Percentiles rank a stretch among this genome's conserved stretches.
Evolutionary conservation across 2,329 filamentous ascomycete genomes (phyloP).

Genomic region (Fusarium sp.): DNA sequence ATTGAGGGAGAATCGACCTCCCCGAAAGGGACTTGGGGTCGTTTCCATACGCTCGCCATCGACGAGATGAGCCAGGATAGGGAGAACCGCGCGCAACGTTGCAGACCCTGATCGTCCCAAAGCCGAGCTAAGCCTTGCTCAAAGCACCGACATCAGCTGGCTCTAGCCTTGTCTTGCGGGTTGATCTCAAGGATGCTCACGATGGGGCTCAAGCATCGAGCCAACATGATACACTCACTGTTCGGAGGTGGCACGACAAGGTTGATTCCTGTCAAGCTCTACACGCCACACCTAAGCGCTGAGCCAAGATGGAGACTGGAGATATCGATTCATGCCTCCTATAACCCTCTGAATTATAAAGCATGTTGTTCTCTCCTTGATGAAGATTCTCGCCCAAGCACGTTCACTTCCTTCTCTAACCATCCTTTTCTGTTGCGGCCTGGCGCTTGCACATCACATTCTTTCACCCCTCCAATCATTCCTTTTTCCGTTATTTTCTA

Average conservation of each 20-base stretch:
- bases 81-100: not conserved
- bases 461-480: not conserved
- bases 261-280: not conserved
- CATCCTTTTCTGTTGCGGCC: conserved; percentile 25
- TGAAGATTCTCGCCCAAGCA: not conserved
- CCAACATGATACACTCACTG: conserved; percentile 19
- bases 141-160: not conserved
- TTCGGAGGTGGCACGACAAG: conserved; percentile 11
- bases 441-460: conserved; percentile 23
- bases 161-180: not conserved
- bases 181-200: not conserved
- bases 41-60: not conserved
- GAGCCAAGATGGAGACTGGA: not conserved
- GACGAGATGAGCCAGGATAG: not conserved
- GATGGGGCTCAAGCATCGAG: not conserved
- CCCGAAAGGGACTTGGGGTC: not conserved
- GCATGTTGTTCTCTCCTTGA: not conserved
- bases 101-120: not conserved
- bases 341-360: not conserved
- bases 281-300: not conserved
- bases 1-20: not conserved
- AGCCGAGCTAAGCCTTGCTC: not conserved
- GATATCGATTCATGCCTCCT: not conserved
- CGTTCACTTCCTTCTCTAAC: conserved; percentile 7
- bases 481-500: conserved; percentile 1